A percentile compares a stretch with the other conserved stretches of the same genome.
phyloP scores from a whole-genome alignment of 2,329 filamentous ascomycete genomes.

The Alternaria novae-zelandiae region DNA sequence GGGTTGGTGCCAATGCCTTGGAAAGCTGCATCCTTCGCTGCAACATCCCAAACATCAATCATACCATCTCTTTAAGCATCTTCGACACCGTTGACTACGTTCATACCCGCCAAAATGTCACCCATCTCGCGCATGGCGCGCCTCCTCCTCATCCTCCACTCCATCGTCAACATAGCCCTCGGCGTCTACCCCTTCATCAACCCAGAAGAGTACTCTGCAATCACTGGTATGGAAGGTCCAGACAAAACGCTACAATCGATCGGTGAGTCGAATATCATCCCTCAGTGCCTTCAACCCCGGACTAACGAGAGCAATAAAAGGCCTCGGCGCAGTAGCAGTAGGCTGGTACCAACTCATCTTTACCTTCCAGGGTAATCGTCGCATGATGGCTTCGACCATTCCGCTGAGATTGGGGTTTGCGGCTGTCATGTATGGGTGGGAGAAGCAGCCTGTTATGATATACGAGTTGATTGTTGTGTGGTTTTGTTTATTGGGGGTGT shows the following conservation, averaged over 20 bases:
- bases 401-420: slow-evolving; percentile 11
- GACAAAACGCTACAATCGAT: slow-evolving; percentile 4
- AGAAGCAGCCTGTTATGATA: slow-evolving; percentile 2
- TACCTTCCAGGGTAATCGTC: slow-evolving; percentile 10
- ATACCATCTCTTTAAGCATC: not conserved
- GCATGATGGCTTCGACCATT: slow-evolving; percentile 12
- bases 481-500: slow-evolving; percentile 5
- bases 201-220: not conserved
- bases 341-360: slow-evolving; percentile 22
- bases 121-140: slow-evolving; percentile 12
- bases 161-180: slow-evolving; percentile 17
- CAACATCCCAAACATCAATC: not conserved
- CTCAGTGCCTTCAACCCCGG: too few species aligned
- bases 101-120: not conserved
- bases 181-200: slow-evolving; percentile 12
- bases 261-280: too few species aligned
- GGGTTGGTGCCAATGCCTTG: not conserved
- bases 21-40: not conserved
- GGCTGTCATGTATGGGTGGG: not conserved
- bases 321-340: slow-evolving; percentile 16
- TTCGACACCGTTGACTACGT: not conserved
- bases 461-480: slow-evolving; percentile 7
- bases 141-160: slow-evolving; percentile 14
- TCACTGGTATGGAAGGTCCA: not conserved
- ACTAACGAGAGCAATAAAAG: not conserved